Base-by-base conservation (phyloP, 83 land plant species). In the Larix sibirica region DNA sequence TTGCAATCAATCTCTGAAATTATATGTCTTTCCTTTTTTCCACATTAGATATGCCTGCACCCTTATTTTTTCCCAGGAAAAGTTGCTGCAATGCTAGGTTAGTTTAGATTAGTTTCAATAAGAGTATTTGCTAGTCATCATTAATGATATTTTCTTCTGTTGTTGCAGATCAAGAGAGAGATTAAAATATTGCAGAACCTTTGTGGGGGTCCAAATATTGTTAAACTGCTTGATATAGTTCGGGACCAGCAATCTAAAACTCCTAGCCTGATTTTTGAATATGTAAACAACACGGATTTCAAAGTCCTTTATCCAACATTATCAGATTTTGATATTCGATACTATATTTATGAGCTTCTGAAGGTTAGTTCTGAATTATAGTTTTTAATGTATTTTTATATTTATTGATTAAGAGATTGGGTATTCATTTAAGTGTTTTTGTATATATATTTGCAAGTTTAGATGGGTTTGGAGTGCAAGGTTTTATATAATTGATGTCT, bases 221-320 rank as follows among this genome's bases (percentile, higher is more conserved):
- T 97, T 42, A 97, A 97, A 85, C 85, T 97, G 84, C 90, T 94
- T 84, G 98, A 97, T 83, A 97, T 97, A 77, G 99, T 97, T 21
- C 88, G 98, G 80, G 99, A 97, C 86, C 98, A 94, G 84, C 96
- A 97, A 44, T 97, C 99, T 33, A 97, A 97, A 87, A 97, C 99
- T 4, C 98, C 99, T 10, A 97, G 99, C 77, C 82, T 97, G 26
- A 85, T 97, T 28, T 97, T 97, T 91, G 99, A 97, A 81, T 87
- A 95, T 83, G 94, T 97, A 73, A 97, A 97, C 64, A 97, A 92
- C 84, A 92, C 98, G 21, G 99, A 96, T 83, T 96, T 96, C 69
- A 96, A 95, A 88, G 94, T 91, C n/a, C 90, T 96, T 4, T 96
- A 96, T 84, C 99, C 99, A 4, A 96, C 95, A 31, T 81, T 96